Evolutionary conservation across 2,329 filamentous ascomycete species (phyloP).

Genomic region (Plectosphaerella cucumerina): DNA sequence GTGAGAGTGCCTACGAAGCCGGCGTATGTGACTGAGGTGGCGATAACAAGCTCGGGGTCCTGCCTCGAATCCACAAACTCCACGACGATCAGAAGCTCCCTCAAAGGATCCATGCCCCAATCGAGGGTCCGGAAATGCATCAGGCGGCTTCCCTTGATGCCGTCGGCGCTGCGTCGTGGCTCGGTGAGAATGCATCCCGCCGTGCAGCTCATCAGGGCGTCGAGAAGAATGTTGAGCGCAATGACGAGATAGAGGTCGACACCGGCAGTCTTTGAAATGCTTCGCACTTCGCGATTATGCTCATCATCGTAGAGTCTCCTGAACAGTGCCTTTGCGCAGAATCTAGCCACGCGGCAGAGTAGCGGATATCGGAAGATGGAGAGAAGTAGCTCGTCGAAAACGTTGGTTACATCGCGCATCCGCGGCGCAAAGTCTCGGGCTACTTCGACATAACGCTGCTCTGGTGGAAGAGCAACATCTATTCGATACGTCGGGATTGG

Average conservation of each 20-base stretch:
- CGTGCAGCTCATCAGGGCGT: conserved; percentile 59
- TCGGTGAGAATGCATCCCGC: conserved; percentile 37
- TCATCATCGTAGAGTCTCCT: conserved; percentile 45
- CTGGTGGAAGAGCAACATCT: conserved; percentile 49
- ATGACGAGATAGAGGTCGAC: conserved; percentile 54
- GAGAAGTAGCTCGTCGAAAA: conserved; percentile 47
- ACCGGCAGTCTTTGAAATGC: conserved; percentile 44
- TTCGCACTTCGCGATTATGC: conserved; percentile 53
- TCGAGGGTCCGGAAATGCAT: conserved; percentile 51
- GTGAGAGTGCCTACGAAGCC: conserved; percentile 48
- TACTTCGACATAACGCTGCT: conserved; percentile 45
- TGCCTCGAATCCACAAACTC: conserved; percentile 36
- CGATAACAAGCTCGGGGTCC: conserved; percentile 32
- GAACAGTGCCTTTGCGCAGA: conserved; percentile 40
- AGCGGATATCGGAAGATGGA: conserved; percentile 14
- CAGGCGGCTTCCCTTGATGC: conserved; percentile 24
- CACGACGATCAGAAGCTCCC: conserved; percentile 45
- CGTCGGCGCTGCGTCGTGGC: conserved; percentile 10
- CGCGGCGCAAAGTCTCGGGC: conserved; percentile 37
- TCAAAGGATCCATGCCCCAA: conserved; percentile 48
- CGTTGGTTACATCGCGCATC: conserved; percentile 34
- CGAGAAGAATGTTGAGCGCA: conserved; percentile 55
- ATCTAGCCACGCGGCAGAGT: conserved; percentile 20
- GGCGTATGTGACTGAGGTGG: conserved; percentile 43
- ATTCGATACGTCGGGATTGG: conserved; percentile 28